Conservation (phyloP, 2,329 filamentous ascomycete species). For the Paraconiothyrium brasiliense region DNA sequence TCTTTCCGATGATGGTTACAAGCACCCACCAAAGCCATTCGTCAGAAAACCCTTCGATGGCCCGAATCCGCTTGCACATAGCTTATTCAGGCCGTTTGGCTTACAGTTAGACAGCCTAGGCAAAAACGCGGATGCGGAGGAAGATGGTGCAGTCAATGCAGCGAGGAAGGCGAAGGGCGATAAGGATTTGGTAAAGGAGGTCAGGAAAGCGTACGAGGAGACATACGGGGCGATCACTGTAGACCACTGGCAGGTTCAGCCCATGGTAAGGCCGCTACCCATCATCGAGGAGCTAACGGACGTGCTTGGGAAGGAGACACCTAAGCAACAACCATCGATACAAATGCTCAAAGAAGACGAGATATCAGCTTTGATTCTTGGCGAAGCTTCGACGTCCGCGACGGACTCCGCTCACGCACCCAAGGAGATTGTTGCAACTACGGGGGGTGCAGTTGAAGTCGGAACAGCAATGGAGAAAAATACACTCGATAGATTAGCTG, state of each 20-base stretch:
- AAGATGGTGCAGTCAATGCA: slow-evolving; percentile 18
- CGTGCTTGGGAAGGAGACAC: not conserved
- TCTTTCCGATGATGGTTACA: slow-evolving; percentile 42
- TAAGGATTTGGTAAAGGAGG: slow-evolving; percentile 33
- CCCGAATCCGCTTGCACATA: slow-evolving; percentile 37
- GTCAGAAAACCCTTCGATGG: slow-evolving; percentile 29
- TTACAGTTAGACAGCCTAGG: slow-evolving; percentile 37
- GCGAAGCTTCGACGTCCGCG: not conserved
- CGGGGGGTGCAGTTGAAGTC: not conserved
- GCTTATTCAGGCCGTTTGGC: slow-evolving; percentile 44
- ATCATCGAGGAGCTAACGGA: not conserved
- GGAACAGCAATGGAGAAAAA: not conserved
- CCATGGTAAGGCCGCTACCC: slow-evolving; percentile 6
- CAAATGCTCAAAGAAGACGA: slow-evolving; percentile 22
- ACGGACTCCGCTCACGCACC: not conserved
- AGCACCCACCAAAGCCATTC: slow-evolving; percentile 24
- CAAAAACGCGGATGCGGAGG: slow-evolving; percentile 23
- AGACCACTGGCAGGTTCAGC: slow-evolving; percentile 31
- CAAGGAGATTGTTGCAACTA: not conserved
- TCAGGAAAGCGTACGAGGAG: slow-evolving; percentile 40
- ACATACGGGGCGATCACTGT: slow-evolving; percentile 35
- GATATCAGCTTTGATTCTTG: slow-evolving; percentile 12
- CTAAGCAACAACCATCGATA: slow-evolving; percentile 2
- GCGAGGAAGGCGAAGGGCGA: slow-evolving; percentile 28
- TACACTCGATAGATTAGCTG: not conserved